Percentiles rank a stretch among this genome's conserved stretches.
Conservation (phyloP, 2,329 filamentous ascomycete genomes). For the Chaetomiaceae sp. region DNA sequence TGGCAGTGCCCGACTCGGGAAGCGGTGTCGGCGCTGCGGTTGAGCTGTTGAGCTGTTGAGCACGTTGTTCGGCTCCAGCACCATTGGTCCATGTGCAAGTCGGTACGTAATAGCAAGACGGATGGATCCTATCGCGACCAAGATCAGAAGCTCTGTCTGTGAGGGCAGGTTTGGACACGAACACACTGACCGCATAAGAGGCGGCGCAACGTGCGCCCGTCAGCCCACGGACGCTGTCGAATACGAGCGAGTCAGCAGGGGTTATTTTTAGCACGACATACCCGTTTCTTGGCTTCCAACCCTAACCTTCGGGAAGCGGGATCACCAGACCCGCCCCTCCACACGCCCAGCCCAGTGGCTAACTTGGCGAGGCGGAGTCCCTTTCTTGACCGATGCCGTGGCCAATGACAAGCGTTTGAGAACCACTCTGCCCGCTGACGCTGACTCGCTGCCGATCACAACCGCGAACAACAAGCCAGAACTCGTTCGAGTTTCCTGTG, state of each 20-base stretch:
- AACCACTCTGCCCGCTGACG: background rate
- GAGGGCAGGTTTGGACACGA: constrained; percentile 4
- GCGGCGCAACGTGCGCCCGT: background rate
- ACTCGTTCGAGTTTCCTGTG: background rate
- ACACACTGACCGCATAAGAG: background rate
- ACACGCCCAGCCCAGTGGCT: background rate
- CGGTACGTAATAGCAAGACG: constrained; percentile 1
- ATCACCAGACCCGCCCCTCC: background rate
- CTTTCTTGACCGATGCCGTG: background rate
- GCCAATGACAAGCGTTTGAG: background rate
- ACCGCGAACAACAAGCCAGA: background rate
- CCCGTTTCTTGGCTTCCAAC: background rate
- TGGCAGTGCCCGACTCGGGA: background rate
- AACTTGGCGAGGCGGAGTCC: constrained; percentile 7
- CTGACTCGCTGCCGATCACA: background rate
- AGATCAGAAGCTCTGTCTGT: background rate
- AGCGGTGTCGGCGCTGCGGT: background rate
- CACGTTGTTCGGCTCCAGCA: background rate
- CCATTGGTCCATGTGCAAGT: background rate
- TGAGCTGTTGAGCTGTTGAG: too few relatives aligned
- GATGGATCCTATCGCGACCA: background rate
- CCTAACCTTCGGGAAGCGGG: background rate
- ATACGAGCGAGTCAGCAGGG: constrained; percentile 11
- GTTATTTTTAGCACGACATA: constrained; percentile 11
- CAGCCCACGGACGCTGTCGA: background rate